Conservation (phyloP, 2,329 filamentous ascomycete species). For the Aspergillus brasiliensis region DNA sequence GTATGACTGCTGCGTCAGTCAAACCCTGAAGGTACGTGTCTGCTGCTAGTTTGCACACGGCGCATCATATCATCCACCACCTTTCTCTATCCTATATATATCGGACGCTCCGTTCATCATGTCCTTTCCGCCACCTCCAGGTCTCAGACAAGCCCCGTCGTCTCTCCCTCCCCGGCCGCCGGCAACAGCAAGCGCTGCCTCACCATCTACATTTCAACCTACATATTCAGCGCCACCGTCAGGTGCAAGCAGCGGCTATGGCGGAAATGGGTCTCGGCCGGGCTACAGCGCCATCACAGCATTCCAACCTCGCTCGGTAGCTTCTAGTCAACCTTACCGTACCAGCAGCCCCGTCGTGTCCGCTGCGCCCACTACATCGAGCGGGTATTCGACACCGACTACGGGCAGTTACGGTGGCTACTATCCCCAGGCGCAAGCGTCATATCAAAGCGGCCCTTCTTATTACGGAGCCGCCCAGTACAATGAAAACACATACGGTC, state of each 20-base stretch:
- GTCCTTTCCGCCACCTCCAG: constrained; percentile 86
- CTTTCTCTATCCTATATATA: constrained; percentile 21
- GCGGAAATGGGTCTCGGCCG: constrained; percentile 31
- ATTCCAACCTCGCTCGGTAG: constrained; percentile 64
- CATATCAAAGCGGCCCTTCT: constrained; percentile 36
- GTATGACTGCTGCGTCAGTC: constrained; percentile 37
- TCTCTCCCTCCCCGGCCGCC: constrained; percentile 80
- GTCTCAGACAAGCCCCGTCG: constrained; percentile 56
- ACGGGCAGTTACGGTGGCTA: constrained; percentile 43
- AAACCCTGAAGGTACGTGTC: constrained; percentile 48
- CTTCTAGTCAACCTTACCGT: constrained; percentile 44
- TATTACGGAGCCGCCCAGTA: constrained; percentile 52
- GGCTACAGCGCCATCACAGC: constrained; percentile 53
- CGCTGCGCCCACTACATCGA: constrained; percentile 36
- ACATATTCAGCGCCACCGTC: constrained; percentile 52
- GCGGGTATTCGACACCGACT: constrained; percentile 42
- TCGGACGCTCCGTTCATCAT: constrained; percentile 60
- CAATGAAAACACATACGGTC: constrained; percentile 50
- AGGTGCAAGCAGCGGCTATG: constrained; percentile 33
- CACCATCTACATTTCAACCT: constrained; percentile 50
- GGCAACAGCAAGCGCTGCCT: constrained; percentile 52
- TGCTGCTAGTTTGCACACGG: constrained; percentile 34
- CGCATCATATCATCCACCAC: constrained; percentile 31
- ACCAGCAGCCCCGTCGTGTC: constrained; percentile 41
- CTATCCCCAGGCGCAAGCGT: constrained; percentile 44